These are phyloP conservation scores for Sphagnurus paluster DNA, from an alignment of 1,284 basidiomycete genomes.

Conservation along the genomic window DNA sequence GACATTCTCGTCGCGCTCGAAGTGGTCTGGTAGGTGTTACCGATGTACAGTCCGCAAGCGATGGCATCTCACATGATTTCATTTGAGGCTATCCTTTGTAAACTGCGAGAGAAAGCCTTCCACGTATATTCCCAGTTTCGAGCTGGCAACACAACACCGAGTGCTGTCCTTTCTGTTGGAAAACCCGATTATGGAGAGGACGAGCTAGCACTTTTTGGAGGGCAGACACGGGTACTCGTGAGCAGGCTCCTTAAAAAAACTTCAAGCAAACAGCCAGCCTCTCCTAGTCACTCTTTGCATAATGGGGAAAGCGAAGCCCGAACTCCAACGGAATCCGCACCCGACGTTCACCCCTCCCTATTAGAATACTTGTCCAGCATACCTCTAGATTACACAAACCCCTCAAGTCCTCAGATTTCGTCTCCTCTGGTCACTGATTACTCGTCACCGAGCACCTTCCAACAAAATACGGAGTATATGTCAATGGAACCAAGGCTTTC, in stretches of 20 bases:
- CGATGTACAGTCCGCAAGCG: background rate
- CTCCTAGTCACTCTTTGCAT: slow-evolving; percentile 23
- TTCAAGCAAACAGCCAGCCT: slow-evolving; percentile 17
- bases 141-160: slow-evolving; percentile 33
- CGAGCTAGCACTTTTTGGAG: slow-evolving; percentile 68
- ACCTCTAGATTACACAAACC: slow-evolving; percentile 22
- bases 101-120: slow-evolving; percentile 49
- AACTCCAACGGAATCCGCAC: slow-evolving; percentile 26
- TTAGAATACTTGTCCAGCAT: slow-evolving; percentile 47
- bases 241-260: slow-evolving; percentile 44
- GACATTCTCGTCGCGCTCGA: slow-evolving; percentile 47
- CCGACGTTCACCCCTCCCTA: slow-evolving; percentile 62
- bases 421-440: slow-evolving; percentile 1
- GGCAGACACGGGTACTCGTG: slow-evolving; percentile 55
- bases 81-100: slow-evolving; percentile 47
- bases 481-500: slow-evolving; percentile 4
- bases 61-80: background rate
- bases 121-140: slow-evolving; percentile 46
- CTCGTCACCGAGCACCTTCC: background rate
- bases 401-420: slow-evolving; percentile 5
- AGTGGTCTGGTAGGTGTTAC: slow-evolving; percentile 48
- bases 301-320: slow-evolving; percentile 20
- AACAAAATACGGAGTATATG: slow-evolving; percentile 6
- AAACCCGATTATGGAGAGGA: slow-evolving; percentile 53
- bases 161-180: slow-evolving; percentile 36